Evolutionary conservation across 495 filamentous ascomycete genomes (phyloP).

Genomic region (Daldinia bambusicola): DNA sequence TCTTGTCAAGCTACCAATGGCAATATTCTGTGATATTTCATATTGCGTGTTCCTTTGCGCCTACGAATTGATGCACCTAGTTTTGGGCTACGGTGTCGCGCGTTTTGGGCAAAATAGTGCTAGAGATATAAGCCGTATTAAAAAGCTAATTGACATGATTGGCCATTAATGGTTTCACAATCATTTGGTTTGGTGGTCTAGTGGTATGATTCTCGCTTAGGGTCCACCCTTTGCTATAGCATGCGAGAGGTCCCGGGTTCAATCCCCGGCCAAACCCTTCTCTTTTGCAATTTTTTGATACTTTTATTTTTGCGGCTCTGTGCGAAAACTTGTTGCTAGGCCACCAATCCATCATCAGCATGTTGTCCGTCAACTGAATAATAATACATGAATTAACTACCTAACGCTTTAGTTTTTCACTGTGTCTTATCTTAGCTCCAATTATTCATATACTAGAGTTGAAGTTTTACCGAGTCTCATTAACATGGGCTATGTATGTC

Average conservation of each 20-base stretch:
- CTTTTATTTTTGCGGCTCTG: not conserved
- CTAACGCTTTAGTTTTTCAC: too few relatives aligned
- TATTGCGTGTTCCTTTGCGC: not conserved
- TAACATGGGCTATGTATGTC: too few relatives aligned
- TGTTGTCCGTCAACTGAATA: too few relatives aligned
- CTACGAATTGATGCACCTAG: not conserved
- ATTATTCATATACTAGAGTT: too few relatives aligned
- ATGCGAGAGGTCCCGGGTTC: conserved; percentile 42
- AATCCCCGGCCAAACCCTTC: conserved; percentile 35
- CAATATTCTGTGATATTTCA: not conserved
- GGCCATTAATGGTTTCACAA: not conserved
- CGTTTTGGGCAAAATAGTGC: not conserved
- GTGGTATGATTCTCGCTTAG: conserved; percentile 42
- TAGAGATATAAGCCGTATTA: not conserved
- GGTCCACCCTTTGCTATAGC: conserved; percentile 18
- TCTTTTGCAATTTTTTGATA: conserved; percentile 1
- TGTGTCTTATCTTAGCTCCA: too few relatives aligned
- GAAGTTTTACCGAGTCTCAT: too few relatives aligned
- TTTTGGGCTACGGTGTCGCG: not conserved
- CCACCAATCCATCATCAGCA: too few relatives aligned
- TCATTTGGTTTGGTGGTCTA: conserved; percentile 30
- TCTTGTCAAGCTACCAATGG: not conserved
- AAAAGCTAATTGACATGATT: not conserved
- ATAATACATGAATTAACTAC: too few relatives aligned
- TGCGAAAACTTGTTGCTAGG: too few relatives aligned